A percentile compares a stretch with the other conserved stretches of the same genome.
Conservation (phyloP, 2,329 filamentous ascomycete species). For the Fusarium temperatum region DNA sequence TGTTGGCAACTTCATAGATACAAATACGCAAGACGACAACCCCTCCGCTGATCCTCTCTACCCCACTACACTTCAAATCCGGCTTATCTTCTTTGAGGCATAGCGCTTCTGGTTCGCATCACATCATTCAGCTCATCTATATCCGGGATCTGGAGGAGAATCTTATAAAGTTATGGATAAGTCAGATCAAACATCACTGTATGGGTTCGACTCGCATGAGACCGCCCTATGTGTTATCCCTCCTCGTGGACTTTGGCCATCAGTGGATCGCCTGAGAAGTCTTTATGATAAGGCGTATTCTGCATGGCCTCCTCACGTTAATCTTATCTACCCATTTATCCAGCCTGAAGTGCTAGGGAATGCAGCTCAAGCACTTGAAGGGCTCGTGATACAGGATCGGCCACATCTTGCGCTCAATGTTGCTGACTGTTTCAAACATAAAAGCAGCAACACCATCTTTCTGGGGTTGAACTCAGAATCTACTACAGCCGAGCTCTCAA, state of each 20-base stretch:
- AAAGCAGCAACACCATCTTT: conserved; percentile 60
- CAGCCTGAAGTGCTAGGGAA: conserved; percentile 54
- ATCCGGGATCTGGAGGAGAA: not conserved
- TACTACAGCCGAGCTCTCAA: conserved; percentile 36
- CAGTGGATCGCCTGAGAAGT: conserved; percentile 64
- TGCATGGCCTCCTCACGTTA: conserved; percentile 74
- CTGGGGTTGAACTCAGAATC: conserved; percentile 42
- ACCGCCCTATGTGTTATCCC: conserved; percentile 71
- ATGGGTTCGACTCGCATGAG: conserved; percentile 54
- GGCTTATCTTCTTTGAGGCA: not conserved
- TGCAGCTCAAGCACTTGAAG: conserved; percentile 49
- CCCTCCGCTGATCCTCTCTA: not conserved
- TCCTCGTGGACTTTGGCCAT: conserved; percentile 56
- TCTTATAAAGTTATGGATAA: conserved; percentile 20
- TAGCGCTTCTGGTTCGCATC: not conserved
- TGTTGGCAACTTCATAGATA: not conserved
- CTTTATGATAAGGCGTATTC: conserved; percentile 69
- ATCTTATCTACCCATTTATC: conserved; percentile 73
- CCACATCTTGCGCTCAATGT: conserved; percentile 49
- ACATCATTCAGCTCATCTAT: not conserved
- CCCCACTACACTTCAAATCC: not conserved
- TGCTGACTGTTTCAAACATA: conserved; percentile 59
- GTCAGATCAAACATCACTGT: not conserved
- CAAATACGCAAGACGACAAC: not conserved
- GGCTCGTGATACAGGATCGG: conserved; percentile 14